Conservation (phyloP, 805 yeast genomes). For the Starmerella potacharoeniae region DNA sequence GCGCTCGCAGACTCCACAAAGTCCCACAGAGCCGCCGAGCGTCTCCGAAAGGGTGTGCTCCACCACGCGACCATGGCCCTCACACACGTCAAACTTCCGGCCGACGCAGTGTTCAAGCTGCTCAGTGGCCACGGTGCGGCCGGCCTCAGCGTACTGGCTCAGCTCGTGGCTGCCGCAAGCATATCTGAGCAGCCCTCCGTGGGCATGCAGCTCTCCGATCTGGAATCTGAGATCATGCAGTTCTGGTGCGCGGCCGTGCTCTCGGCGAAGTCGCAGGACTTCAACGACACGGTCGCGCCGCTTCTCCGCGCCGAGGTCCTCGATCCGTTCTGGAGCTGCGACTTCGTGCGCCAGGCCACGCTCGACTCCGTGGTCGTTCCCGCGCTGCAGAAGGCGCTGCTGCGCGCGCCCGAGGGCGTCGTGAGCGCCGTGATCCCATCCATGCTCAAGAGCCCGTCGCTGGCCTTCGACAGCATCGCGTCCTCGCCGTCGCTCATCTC, state of each 20-base stretch:
- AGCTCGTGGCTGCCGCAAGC: not conserved
- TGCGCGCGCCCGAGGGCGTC: slow-evolving; percentile 68
- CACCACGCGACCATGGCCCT: slow-evolving; percentile 1
- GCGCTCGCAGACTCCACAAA: not conserved
- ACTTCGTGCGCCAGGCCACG: slow-evolving; percentile 29
- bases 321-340: slow-evolving; percentile 5
- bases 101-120: not conserved
- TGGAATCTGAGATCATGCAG: slow-evolving; percentile 2
- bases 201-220: not conserved
- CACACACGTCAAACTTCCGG: not conserved
- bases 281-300: slow-evolving; percentile 9
- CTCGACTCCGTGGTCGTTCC: slow-evolving; percentile 41
- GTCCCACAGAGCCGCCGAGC: not conserved
- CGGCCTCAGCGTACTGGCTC: not conserved
- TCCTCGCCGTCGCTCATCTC: slow-evolving; percentile 40
- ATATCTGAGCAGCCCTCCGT: not conserved
- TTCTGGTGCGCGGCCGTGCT: slow-evolving; percentile 27
- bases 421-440: slow-evolving; percentile 45
- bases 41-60: not conserved
- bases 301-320: slow-evolving; percentile 17
- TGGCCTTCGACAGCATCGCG: slow-evolving; percentile 34
- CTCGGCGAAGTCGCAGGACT: slow-evolving; percentile 23
- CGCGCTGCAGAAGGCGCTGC: slow-evolving; percentile 55
- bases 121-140: slow-evolving; percentile 6
- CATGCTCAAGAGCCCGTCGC: slow-evolving; percentile 31